Base-by-base conservation (phyloP, 306 rosid genomes). In the Dalbergia oliveri region DNA sequence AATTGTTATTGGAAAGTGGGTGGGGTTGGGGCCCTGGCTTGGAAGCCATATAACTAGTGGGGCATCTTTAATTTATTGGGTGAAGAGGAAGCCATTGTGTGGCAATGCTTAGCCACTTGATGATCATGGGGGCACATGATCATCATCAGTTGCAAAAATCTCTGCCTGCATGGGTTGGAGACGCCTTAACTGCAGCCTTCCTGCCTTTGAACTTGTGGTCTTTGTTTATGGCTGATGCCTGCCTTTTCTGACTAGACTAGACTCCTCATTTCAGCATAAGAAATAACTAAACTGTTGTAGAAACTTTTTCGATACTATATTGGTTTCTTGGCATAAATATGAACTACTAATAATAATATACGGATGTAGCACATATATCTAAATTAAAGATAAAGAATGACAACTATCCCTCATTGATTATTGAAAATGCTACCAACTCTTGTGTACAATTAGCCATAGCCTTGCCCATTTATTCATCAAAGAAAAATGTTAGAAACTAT, bases 81-180 rank as follows among this genome's bases (percentile, higher is more conserved):
- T 85, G 78, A 85, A 90, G 93, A 87, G 86, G 80, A 71, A 69
- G 77, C 84, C 77, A 53, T 66, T 75, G 43, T 64, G 79, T 71
- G 53, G 73, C 45, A 62, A 82, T 53, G 77, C 79, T 37, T 75
- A 80, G 81, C 86, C 87, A 84, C 82, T 74, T 37, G 88, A 90
- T 44, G 3, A 12, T 90, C 91, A 89, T 91, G 88, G 89, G 77
- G 71, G 89, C 96, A 90, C 96, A 89, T 90, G 92, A 85, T 49
- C 60, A 15, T 12, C 6, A 14, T 50, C 57, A 5, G 18, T 13
- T 13, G 18, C 57, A 65, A 54, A 76, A 80, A 73, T 73, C 75
- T 84, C 65, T 64, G 51, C 72, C 69, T 65, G 74, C 69, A 41
- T 78, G 69, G 82, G 78, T 62, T 80, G 54, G 79, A 65, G 45